phyloP scores from a whole-genome alignment of 192 early-diverging fungal genomes.

The Podila epicladia region DNA sequence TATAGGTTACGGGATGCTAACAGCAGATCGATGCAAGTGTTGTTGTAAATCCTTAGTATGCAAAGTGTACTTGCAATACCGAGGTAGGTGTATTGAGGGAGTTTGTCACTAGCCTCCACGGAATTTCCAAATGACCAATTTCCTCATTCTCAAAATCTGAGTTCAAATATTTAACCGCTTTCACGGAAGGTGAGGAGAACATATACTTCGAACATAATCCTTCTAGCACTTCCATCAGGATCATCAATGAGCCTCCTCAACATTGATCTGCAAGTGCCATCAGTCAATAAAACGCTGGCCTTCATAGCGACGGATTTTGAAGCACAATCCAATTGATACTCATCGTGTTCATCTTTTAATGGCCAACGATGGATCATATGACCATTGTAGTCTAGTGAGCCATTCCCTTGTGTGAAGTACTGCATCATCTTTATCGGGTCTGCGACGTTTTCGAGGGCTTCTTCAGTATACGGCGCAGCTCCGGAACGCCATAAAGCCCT shows the following conservation, averaged over 20 bases:
- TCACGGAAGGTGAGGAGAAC: conserved; percentile 16
- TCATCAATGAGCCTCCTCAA: conserved; percentile 7
- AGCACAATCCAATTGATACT: conserved; percentile 25
- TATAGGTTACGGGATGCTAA: no score
- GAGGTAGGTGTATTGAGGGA: no score
- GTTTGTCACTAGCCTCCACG: background rate
- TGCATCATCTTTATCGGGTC: conserved; percentile 21
- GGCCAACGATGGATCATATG: conserved; percentile 37
- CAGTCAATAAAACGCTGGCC: conserved; percentile 8
- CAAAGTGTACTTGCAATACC: no score
- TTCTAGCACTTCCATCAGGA: conserved; percentile 11
- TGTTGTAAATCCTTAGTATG: no score
- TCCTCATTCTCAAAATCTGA: conserved; percentile 6
- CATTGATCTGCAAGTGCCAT: conserved; percentile 12
- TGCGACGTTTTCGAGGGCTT: conserved; percentile 12
- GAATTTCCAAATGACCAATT: background rate
- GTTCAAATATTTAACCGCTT: conserved; percentile 12
- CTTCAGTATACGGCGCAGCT: no score
- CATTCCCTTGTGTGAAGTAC: conserved; percentile 27
- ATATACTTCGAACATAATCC: conserved; percentile 34
- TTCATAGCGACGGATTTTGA: conserved; percentile 20
- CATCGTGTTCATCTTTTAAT: conserved; percentile 5
- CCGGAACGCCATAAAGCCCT: no score
- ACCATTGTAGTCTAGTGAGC: conserved; percentile 12
- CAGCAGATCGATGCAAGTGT: no score